Percentiles rank a stretch among this genome's conserved stretches.
phyloP scores from a whole-genome alignment of 306 rosid species.

The Ceratonia siliqua region DNA sequence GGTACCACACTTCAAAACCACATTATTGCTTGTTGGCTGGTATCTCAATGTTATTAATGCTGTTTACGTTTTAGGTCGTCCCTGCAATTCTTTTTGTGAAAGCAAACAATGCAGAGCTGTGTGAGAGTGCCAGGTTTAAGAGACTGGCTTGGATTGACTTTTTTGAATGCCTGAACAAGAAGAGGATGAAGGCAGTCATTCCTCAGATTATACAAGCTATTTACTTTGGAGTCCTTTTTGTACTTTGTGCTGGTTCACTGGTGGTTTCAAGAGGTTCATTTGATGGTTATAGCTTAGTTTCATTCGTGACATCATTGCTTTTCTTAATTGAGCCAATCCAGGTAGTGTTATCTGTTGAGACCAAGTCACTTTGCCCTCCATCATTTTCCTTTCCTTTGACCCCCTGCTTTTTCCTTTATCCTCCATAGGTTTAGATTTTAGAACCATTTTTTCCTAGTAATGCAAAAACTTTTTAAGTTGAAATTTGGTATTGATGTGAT shows the following conservation, averaged over 20 bases:
- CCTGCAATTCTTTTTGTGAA: constrained; percentile 87
- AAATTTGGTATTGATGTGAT: background rate
- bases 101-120: constrained; percentile 71
- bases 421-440: background rate
- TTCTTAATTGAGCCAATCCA: constrained; percentile 84
- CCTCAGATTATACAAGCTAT: constrained; percentile 76
- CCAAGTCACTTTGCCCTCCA: background rate
- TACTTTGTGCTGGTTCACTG: constrained; percentile 58
- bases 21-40: background rate
- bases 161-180: constrained; percentile 61
- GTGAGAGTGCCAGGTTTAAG: constrained; percentile 72
- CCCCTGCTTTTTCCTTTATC: background rate
- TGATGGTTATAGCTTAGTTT: constrained; percentile 55
- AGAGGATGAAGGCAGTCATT: constrained; percentile 81
- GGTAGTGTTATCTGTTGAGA: constrained; percentile 48
- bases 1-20: background rate
- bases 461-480: background rate
- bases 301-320: constrained; percentile 72
- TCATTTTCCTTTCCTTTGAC: background rate
- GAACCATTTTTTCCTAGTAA: background rate
- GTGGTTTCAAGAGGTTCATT: constrained; percentile 66
- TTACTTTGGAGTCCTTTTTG: constrained; percentile 59
- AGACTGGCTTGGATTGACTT: constrained; percentile 68
- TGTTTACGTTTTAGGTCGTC: constrained; percentile 53
- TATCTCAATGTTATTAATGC: background rate